phyloP scores from a whole-genome alignment of 495 filamentous ascomycete genomes.

The Penicillium silybi region DNA sequence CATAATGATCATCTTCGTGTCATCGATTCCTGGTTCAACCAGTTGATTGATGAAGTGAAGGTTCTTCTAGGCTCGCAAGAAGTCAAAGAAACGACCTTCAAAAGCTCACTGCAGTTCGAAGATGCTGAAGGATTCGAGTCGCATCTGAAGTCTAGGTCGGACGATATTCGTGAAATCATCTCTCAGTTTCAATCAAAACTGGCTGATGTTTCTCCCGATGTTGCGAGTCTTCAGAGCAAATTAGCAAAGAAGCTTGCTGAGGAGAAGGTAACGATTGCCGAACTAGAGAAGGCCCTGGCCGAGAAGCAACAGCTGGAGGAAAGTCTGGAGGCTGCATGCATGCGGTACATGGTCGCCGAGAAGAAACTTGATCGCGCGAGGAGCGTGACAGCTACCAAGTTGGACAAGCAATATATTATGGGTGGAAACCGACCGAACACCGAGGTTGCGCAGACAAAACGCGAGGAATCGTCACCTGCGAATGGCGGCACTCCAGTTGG shows the following conservation, averaged over 20 bases:
- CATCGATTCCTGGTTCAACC: slow-evolving; percentile 86
- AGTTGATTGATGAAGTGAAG: slow-evolving; percentile 86
- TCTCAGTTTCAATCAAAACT: slow-evolving; percentile 50
- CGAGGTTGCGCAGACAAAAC: slow-evolving; percentile 52
- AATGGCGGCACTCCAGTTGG: slow-evolving; percentile 53
- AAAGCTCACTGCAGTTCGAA: slow-evolving; percentile 34
- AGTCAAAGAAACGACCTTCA: slow-evolving; percentile 24
- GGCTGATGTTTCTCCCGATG: slow-evolving; percentile 51
- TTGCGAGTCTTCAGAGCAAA: slow-evolving; percentile 67
- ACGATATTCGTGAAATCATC: slow-evolving; percentile 59
- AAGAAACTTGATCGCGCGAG: slow-evolving; percentile 85
- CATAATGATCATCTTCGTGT: slow-evolving; percentile 90
- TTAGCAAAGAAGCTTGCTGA: slow-evolving; percentile 68
- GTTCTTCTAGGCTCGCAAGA: slow-evolving; percentile 55
- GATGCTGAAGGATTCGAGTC: slow-evolving; percentile 61
- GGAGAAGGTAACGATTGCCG: slow-evolving; percentile 74
- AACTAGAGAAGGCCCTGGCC: slow-evolving; percentile 68
- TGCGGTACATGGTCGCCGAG: slow-evolving; percentile 91
- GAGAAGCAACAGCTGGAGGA: slow-evolving; percentile 83
- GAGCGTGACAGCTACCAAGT: slow-evolving; percentile 83
- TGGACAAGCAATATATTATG: slow-evolving; percentile 83
- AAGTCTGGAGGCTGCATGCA: slow-evolving; percentile 76
- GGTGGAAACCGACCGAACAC: slow-evolving; percentile 49
- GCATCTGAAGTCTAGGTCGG: slow-evolving; percentile 62
- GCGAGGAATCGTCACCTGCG: slow-evolving; percentile 46